phyloP scores from a whole-genome alignment of 164 flowering plant species.

The Amborella trichopoda region DNA sequence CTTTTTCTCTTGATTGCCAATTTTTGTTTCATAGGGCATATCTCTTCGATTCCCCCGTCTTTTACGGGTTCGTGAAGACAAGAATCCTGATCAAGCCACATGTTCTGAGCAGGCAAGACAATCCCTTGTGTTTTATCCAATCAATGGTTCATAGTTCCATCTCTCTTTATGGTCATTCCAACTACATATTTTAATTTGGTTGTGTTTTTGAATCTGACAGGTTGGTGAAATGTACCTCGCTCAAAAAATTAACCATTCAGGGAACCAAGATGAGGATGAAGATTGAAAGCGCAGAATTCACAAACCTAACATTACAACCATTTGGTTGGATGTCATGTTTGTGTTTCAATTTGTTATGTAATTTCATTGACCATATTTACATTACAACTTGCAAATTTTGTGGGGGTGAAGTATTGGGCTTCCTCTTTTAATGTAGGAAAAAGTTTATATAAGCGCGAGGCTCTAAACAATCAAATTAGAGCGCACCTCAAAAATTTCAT shows the following conservation, averaged over 20 bases:
- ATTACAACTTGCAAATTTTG: too few species aligned
- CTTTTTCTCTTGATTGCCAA: background rate
- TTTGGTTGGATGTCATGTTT: too few species aligned
- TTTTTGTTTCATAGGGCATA: slow-evolving; percentile 53
- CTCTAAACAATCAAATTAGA: too few species aligned
- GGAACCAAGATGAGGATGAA: slow-evolving; percentile 44
- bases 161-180: background rate
- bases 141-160: background rate
- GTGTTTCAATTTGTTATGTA: too few species aligned
- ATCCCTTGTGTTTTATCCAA: background rate
- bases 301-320: too few species aligned
- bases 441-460: too few species aligned
- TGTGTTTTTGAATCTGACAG: slow-evolving; percentile 19
- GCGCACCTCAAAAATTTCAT: too few species aligned
- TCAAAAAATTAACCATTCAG: slow-evolving; percentile 47
- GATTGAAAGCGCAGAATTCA: too few species aligned
- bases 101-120: slow-evolving; percentile 60
- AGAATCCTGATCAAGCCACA: slow-evolving; percentile 84
- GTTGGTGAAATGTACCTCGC: slow-evolving; percentile 82
- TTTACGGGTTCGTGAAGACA: slow-evolving; percentile 72
- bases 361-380: too few species aligned
- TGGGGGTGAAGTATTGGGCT: too few species aligned
- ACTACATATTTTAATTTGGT: background rate
- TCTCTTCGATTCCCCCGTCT: slow-evolving; percentile 92
- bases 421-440: too few species aligned